These are phyloP conservation scores for Talaromyces ruber DNA, from an alignment of 495 filamentous ascomycete genomes.

Conservation along the genomic window DNA sequence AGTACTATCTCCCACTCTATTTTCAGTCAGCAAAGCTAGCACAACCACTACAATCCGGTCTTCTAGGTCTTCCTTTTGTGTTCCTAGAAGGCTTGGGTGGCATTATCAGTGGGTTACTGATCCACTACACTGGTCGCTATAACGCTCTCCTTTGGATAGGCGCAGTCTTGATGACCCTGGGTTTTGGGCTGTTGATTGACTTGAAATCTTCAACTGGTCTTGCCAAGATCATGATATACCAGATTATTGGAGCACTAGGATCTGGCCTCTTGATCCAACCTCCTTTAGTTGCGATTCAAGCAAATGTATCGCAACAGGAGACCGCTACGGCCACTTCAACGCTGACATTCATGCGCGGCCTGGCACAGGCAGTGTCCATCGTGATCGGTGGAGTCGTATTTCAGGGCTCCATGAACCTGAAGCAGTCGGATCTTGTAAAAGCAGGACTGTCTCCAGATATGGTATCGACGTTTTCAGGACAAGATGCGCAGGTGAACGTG, in stretches of 20 bases:
- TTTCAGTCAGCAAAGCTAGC: slow-evolving; percentile 44
- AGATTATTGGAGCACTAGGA: slow-evolving; percentile 53
- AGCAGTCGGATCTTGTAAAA: slow-evolving; percentile 22
- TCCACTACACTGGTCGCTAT: slow-evolving; percentile 54
- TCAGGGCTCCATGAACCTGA: slow-evolving; percentile 47
- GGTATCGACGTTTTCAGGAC: slow-evolving; percentile 32
- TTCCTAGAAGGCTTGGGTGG: slow-evolving; percentile 40
- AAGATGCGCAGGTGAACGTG: slow-evolving; percentile 15
- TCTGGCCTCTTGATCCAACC: slow-evolving; percentile 41
- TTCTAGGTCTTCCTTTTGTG: slow-evolving; percentile 43
- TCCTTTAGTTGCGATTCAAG: slow-evolving; percentile 72
- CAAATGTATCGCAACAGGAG: slow-evolving; percentile 55
- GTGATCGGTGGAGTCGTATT: slow-evolving; percentile 78
- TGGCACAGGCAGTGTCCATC: slow-evolving; percentile 62
- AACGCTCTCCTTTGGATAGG: slow-evolving; percentile 46
- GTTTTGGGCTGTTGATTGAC: slow-evolving; percentile 42
- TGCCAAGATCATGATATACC: slow-evolving; percentile 40
- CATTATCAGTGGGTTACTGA: slow-evolving; percentile 41
- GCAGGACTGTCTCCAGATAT: slow-evolving; percentile 34
- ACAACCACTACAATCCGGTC: slow-evolving; percentile 42
- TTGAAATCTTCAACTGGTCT: slow-evolving; percentile 27
- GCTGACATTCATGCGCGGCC: slow-evolving; percentile 62
- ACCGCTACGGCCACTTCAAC: slow-evolving; percentile 71
- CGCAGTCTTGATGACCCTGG: slow-evolving; percentile 33
- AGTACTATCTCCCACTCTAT: slow-evolving; percentile 52